These are phyloP conservation scores for Rhizopus stolonifer DNA, from an alignment of 371 early-diverging fungal species.

Conservation along the genomic window DNA sequence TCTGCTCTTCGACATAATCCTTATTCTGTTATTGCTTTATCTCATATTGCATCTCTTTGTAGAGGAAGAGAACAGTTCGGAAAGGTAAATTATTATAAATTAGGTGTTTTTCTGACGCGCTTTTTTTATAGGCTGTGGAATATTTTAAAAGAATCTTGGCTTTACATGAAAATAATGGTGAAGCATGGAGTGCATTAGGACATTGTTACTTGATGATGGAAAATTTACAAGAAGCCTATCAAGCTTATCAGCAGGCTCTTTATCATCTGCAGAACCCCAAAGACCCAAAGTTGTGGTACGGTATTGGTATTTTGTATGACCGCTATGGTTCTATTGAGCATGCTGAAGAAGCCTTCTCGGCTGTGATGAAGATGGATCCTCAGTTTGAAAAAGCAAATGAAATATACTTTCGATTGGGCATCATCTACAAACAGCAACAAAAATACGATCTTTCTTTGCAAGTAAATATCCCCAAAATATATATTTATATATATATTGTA, in stretches of 20 bases:
- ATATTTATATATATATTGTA: background rate
- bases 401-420: conserved; percentile 95
- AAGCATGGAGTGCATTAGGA: conserved; percentile 89
- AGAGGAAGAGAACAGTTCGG: conserved; percentile 64
- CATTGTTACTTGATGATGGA: conserved; percentile 95
- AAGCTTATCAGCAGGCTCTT: conserved; percentile 91
- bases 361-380: conserved; percentile 86
- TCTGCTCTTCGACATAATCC: conserved; percentile 88
- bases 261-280: conserved; percentile 84
- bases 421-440: conserved; percentile 95
- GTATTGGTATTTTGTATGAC: conserved; percentile 96
- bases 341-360: conserved; percentile 96
- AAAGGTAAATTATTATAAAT: conserved; percentile 51
- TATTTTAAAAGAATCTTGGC: conserved; percentile 83
- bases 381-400: conserved; percentile 95
- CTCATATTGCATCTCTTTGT: conserved; percentile 70
- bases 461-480: conserved; percentile 35
- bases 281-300: conserved; percentile 98
- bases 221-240: conserved; percentile 90
- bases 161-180: conserved; percentile 82
- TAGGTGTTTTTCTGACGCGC: background rate
- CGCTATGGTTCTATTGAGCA: conserved; percentile 94
- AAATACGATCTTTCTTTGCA: conserved; percentile 85
- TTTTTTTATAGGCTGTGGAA: conserved; percentile 70
- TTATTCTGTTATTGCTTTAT: conserved; percentile 78